Evolutionary conservation across 805 yeast species (phyloP).

Genomic region (Metahyphopichia silvanorum): DNA sequence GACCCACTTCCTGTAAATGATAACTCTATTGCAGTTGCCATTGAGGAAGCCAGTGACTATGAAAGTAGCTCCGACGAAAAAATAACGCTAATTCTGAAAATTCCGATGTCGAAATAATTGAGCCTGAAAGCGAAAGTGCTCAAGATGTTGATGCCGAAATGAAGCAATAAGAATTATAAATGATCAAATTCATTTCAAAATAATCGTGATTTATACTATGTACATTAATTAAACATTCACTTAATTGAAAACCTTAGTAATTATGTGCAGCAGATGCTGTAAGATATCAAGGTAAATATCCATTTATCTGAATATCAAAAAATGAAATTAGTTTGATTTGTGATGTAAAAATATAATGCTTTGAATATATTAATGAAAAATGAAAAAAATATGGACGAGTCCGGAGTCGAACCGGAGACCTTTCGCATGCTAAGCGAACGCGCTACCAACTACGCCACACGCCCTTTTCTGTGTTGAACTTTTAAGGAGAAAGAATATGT

Average conservation of each 20-base stretch:
- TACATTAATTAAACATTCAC: too few species aligned
- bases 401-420: constrained; percentile 47
- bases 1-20: constrained; percentile 6
- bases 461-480: constrained; percentile 31
- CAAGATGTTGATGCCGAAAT: constrained; percentile 1
- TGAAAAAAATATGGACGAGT: constrained; percentile 32
- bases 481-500: too few species aligned
- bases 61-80: constrained; percentile 2
- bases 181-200: too few species aligned
- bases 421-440: constrained; percentile 49
- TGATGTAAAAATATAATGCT: too few species aligned
- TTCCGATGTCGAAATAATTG: constrained; percentile 1
- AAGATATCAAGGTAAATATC: too few species aligned
- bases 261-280: too few species aligned
- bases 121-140: too few species aligned
- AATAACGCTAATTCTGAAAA: constrained; percentile 1
- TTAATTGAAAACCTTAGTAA: too few species aligned
- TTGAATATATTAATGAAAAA: neutral
- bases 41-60: constrained; percentile 13
- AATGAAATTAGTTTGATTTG: too few species aligned
- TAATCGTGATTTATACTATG: too few species aligned
- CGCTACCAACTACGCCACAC: constrained; percentile 51
- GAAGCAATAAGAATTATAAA: neutral
- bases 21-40: constrained; percentile 23
- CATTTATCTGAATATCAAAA: too few species aligned